These are phyloP conservation scores for Leccinum subtestaceum DNA, from an alignment of 768 basidiomycete species.

Conservation along the genomic window DNA sequence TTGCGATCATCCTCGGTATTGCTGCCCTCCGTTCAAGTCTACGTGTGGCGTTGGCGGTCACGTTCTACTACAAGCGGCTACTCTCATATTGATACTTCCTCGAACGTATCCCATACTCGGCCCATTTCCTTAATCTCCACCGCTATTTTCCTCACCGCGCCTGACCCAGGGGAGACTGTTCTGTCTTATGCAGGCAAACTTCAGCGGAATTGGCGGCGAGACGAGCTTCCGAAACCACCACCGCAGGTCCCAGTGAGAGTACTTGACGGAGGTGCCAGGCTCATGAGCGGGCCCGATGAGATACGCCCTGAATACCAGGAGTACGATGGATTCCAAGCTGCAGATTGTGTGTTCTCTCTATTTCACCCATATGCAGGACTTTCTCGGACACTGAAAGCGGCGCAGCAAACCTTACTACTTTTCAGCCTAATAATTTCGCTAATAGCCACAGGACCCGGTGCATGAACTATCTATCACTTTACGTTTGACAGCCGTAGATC, in stretches of 20 bases:
- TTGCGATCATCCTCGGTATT: background rate
- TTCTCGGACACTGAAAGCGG: background rate
- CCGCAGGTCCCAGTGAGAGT: background rate
- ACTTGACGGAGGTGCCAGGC: conserved; percentile 3
- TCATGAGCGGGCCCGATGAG: background rate
- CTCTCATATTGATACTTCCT: no score
- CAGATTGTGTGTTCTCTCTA: background rate
- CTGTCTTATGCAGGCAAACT: background rate
- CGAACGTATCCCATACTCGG: background rate
- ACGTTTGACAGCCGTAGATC: background rate
- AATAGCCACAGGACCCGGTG: background rate
- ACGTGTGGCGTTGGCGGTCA: background rate
- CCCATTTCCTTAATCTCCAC: background rate
- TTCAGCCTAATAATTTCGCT: background rate
- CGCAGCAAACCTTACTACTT: background rate
- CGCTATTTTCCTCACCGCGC: no score
- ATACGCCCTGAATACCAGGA: conserved; percentile 6
- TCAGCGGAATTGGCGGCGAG: background rate
- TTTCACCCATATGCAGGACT: background rate
- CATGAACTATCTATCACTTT: background rate
- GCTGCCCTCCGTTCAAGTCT: background rate
- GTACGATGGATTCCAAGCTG: background rate
- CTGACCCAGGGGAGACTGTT: background rate
- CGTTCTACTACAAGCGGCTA: background rate
- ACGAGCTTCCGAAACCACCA: background rate